Base-by-base conservation (phyloP, 805 yeast species). In the Zygoascus biomembranicola region DNA sequence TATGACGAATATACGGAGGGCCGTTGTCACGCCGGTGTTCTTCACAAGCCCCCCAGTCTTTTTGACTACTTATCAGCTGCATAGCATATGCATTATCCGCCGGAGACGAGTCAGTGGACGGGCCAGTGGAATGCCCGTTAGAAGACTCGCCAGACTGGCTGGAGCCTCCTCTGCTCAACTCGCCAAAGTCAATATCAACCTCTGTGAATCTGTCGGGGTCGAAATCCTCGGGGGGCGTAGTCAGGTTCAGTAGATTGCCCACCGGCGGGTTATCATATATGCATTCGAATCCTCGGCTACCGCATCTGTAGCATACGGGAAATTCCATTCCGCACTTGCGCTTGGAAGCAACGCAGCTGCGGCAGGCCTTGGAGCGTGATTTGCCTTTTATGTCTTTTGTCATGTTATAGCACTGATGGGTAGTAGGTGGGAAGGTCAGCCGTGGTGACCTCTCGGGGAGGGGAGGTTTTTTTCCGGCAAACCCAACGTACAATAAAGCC, bases 281-380 rank as follows among this genome's bases (percentile, higher is more conserved):
- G 16, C 39, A 35, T n/a, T 35, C 39, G 10, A 35, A n/a, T 13
- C 39, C 57, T 42, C 58, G 48, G 20, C 41, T 50, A 14, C 59
- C 49, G 43, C 66, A 63, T 44, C 63, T 52, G 11, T 56, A 46
- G 50, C 66, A 63, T 3, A 63, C 52, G 5, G 64, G 61, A 42
- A 50, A 56, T 31, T 50, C 20, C 61, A 58, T 56, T 50, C 56
- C 61, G 31, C 61, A 58, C 32, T 58, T 43, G n/a, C 61, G 49
- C 47, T 58, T 58, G 32, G 35, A 55, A 13, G 55, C 52, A 14
- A 65, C 57, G 46, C 64, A 57, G 9, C 54, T 52, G 31, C 47
- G 49, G 28, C 60, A 52, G 18, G 62, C 62, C 39, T 52, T 53
- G 16, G 32, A 19, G 11, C 44, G 44, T 11, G 39, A 35, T 35